phyloP scores from a whole-genome alignment of 108 stramenopile species.

The Cylindrotheca closterium region DNA sequence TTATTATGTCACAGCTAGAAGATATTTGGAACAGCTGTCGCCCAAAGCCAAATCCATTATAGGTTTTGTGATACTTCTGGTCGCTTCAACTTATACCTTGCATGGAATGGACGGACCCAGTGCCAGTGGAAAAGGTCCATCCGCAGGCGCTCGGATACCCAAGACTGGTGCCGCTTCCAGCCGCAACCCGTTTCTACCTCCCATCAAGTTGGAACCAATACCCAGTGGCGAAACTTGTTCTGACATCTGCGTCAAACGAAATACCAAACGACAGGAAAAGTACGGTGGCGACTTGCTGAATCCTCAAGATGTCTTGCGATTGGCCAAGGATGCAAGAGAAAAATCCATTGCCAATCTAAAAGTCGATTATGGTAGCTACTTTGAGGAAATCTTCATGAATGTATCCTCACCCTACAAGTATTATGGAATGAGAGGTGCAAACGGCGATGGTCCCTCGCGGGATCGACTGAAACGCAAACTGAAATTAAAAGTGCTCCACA shows the following conservation, averaged over 20 bases:
- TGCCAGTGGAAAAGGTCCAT: neutral
- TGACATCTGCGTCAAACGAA: neutral
- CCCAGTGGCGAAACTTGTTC: neutral
- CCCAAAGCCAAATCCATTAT: neutral
- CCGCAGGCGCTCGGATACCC: no score
- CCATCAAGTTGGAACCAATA: neutral
- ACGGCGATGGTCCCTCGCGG: slow-evolving; percentile 1
- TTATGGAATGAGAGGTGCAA: neutral
- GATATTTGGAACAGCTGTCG: neutral
- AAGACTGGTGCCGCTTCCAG: no score
- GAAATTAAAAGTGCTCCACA: slow-evolving; percentile 30
- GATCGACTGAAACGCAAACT: slow-evolving; percentile 28
- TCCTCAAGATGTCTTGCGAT: slow-evolving; percentile 5
- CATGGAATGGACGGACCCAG: neutral
- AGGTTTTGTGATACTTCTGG: neutral
- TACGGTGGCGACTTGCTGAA: slow-evolving; percentile 23
- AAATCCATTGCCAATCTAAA: neutral
- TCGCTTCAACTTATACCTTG: neutral
- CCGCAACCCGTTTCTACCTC: no score
- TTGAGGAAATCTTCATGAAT: slow-evolving; percentile 16
- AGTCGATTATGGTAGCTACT: slow-evolving; percentile 28
- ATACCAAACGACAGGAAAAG: neutral
- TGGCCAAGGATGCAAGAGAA: slow-evolving; percentile 16
- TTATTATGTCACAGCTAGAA: neutral
- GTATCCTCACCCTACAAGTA: neutral